Base-by-base conservation (phyloP, 1,284 basidiomycete genomes). In the Cutaneotrichosporon dermatis region DNA sequence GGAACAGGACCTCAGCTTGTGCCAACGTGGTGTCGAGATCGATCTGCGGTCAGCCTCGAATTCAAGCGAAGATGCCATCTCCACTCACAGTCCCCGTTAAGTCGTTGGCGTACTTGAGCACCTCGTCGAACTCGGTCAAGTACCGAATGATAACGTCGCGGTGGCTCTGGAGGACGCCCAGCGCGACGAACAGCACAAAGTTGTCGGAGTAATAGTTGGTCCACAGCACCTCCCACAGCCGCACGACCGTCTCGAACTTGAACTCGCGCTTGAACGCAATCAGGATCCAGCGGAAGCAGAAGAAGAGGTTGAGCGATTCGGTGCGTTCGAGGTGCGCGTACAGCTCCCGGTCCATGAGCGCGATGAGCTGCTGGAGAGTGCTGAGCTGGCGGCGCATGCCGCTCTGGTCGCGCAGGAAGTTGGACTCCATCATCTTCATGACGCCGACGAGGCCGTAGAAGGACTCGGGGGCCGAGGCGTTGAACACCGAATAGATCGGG, bases 221-320 rank as follows among this genome's bases (percentile, higher is more conserved):
- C 89, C 91, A 96, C n/a, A 96, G 79, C 56, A 79, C 88, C 76
- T 99, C 96, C 96, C 96, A 99, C 7, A 99, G 79, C 16, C 85
- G 83, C 39, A 94, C 80, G 34, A 98, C 89, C 55, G 95, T 88
- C 40, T 89, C 84, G 76, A 98, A 94, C 2, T 86, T 79, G 76
- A 99, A 97, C 76, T 99, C 95, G 62, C 95, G 88, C 79, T 97
- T 97, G 84, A 96, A 97, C 1, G 87, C 80, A 64, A 95, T 94
- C 54, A 80, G 58, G 35, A 78, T 76, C 74, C 81, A 94, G 83
- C 94, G 85, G 84, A 96, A 99, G 77, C 92, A 96, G 82, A 98
- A 98, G 82, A 99, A 99, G 37, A 99, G 79, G 76, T 99, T 97
- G 61, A 99, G 82, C 2, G 86, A 88, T 62, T 94, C 93, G 0